These are phyloP conservation scores for Agrostemma githago DNA, from an alignment of 148 eudicot species.

Conservation along the genomic window DNA sequence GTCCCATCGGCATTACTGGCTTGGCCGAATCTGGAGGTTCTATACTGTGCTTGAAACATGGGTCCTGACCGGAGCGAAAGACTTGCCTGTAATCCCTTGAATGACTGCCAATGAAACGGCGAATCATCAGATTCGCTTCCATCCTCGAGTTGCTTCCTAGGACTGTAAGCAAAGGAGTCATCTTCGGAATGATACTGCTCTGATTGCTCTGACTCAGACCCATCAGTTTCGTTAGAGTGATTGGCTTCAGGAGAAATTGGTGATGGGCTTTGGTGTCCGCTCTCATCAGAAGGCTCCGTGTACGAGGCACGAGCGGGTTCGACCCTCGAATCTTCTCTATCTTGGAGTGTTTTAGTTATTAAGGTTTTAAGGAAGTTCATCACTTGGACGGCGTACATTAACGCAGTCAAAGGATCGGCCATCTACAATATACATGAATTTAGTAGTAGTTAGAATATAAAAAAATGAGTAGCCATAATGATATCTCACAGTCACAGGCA, in stretches of 20 bases:
- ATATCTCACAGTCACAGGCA: no score
- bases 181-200: constrained; percentile 38
- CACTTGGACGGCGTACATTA: constrained; percentile 88
- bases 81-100: constrained; percentile 30
- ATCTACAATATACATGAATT: constrained; percentile 41
- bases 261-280: constrained; percentile 59
- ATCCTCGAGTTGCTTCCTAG: constrained; percentile 27
- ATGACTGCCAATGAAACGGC: constrained; percentile 35
- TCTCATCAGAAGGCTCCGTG: constrained; percentile 54
- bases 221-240: constrained; percentile 41
- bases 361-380: constrained; percentile 96
- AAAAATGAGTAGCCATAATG: no score
- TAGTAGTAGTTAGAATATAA: no score
- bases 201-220: constrained; percentile 31
- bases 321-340: constrained; percentile 50
- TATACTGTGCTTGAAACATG: constrained; percentile 23
- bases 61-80: constrained; percentile 19
- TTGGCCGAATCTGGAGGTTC: constrained; percentile 5
- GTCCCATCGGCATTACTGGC: constrained; percentile 33
- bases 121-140: constrained; percentile 47
- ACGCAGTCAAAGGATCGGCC: constrained; percentile 87
- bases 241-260: constrained; percentile 32
- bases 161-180: constrained; percentile 7
- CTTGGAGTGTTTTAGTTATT: constrained; percentile 56
- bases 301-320: constrained; percentile 38